Percentiles rank a stretch among this genome's conserved stretches.
These are phyloP conservation scores for Zychaea mexicana DNA, from an alignment of 371 early-diverging fungal genomes.

Conservation along the genomic window DNA sequence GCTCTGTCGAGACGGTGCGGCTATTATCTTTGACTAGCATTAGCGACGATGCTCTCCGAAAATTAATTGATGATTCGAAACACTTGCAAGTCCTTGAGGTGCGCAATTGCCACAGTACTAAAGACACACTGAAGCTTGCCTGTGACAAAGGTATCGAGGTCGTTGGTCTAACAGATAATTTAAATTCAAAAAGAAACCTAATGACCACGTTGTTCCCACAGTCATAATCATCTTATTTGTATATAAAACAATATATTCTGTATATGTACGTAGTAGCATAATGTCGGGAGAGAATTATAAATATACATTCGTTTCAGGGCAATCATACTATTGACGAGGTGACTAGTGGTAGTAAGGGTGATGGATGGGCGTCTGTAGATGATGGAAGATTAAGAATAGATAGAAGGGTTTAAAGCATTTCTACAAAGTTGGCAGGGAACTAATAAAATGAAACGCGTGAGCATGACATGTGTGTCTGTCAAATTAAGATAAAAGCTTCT, in stretches of 20 bases:
- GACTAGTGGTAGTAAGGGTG: too few relatives aligned
- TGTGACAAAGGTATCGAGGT: background rate
- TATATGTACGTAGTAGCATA: background rate
- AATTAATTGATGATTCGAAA: background rate
- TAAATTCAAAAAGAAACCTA: too few relatives aligned
- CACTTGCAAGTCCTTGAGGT: background rate
- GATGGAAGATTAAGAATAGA: too few relatives aligned
- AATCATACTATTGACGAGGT: too few relatives aligned
- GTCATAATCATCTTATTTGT: background rate
- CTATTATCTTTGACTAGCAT: background rate
- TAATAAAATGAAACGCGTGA: slow-evolving; percentile 15
- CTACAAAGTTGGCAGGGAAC: slow-evolving; percentile 82
- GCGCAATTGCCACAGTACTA: background rate
- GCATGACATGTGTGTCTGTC: background rate
- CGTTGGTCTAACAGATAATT: background rate
- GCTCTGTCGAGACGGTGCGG: background rate
- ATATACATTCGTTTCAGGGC: too few relatives aligned
- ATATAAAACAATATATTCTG: background rate
- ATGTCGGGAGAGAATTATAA: too few relatives aligned
- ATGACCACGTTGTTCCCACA: too few relatives aligned
- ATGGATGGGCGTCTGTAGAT: too few relatives aligned
- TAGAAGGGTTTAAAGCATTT: slow-evolving; percentile 14
- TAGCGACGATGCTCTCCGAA: background rate
- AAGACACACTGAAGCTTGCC: background rate
- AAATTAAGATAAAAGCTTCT: slow-evolving; percentile 10